Evolutionary conservation across 106 monocot species (phyloP), one percentile per base, ranked within the genome.

Genomic region (Dendrobium chrysotoxum): DNA sequence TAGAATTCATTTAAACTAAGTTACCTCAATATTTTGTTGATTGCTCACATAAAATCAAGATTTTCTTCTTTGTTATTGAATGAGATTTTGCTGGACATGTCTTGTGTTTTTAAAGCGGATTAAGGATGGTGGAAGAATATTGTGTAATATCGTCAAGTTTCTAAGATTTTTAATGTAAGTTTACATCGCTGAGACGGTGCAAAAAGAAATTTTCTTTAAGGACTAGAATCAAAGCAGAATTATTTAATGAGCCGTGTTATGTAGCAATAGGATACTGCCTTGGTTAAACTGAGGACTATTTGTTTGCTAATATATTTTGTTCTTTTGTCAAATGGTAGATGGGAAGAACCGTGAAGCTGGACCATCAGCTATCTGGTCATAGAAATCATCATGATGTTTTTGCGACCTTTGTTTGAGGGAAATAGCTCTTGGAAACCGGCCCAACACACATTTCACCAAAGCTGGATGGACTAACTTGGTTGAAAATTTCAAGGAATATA

Each of bases 321-420:
- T 74, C 21, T 4, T 42, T 8, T 74, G 41, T 40, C 40, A 1
- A 74, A 74, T 39, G 15, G n/a, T 42, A 74, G 74, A 74, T 74
- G 74, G 74, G 74, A 41, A 74, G 74, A 74, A 40, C 40, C 74
- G 74, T 7, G 74, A 21, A 74, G 41, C 41, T 9, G 74, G 74
- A 4, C 74, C 74, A 21, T 74, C 74, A 20, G 74, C 74, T n/a
- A 74, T 18, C 16, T 74, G 74, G 74, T 74, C 74, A 42, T 42
- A 74, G 74, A 74, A 40, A 74, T 18, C 74, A 74, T 42, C 6
- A 74, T 74, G 21, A 50, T 47, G 28, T 79, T 78, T 78, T 47
- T 83, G 83, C 68, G 83, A 83, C 77, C 41, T 83, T 15, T 83
- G 83, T 68, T 46, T 83, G 42, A 61, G 45, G 39, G 83, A 83